Evolutionary conservation across 352 stramenopile species (phyloP), one percentile per base, ranked within the genome.

Genomic region (Globisporangium acanthophoron): DNA sequence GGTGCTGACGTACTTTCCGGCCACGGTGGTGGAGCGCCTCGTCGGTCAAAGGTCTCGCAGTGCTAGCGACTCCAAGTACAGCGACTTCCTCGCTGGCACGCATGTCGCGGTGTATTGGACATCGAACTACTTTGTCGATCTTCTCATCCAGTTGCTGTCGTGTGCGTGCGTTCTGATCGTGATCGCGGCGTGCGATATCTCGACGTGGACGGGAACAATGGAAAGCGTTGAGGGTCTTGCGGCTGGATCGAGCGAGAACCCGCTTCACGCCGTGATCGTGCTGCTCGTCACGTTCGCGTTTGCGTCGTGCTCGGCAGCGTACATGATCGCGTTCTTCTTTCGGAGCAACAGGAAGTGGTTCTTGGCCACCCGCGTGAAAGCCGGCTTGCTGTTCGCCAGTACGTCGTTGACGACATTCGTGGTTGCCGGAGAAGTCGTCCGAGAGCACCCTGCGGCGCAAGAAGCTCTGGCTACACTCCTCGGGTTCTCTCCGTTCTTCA

Each of bases 91-190:
- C 31, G 88, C 83, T 7, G 96, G 96, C 21, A 92, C 96, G 12
- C 78, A 76, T 21, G 71, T 97, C n/a, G 64, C 63, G 0, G 78
- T 90, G 3, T 99, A 98, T 67, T 99, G 96, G 96, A 45, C 95
- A 0, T 87, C 89, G n/a, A 98, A 96, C 43, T 97, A 90, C 59
- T 54, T 87, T 15, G 98, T 90, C 75, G 94, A 98, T 56, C 67
- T 96, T 40, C 41, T 88, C 3, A 87, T 92, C 41, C 98, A 97
- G 72, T 58, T 91, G 45, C 65, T 97, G 0, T 73, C 80, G 11
- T 61, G 61, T 2, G 62, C 64, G 1, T 57, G 76, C 20, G 67
- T 71, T 16, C 20, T 86, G 21, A 18, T 59, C 2, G 40, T 70
- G 53, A 79, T 87, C 47, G 41, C 74, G 31, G 51, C 56, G 0